Evolutionary conservation across 2,329 filamentous ascomycete genomes (phyloP).

Genomic region (Aureobasidium sp.): DNA sequence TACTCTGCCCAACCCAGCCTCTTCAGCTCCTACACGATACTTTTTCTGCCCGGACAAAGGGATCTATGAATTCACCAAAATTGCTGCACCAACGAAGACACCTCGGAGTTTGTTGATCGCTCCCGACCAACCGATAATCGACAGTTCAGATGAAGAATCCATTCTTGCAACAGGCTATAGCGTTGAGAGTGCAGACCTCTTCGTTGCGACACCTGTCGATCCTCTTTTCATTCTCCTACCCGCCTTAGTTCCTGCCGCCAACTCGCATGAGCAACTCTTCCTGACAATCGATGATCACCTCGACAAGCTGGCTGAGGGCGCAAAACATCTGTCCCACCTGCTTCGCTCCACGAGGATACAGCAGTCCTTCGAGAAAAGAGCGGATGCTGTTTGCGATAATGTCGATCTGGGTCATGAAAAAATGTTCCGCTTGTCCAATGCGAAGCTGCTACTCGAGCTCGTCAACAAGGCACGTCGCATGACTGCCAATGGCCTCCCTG

Average conservation of each 20-base stretch:
- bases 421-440: constrained; percentile 73
- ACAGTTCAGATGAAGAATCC: constrained; percentile 2
- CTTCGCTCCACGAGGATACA: constrained; percentile 42
- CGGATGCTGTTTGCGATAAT: constrained; percentile 68
- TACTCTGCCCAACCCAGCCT: constrained; percentile 49
- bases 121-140: constrained; percentile 19
- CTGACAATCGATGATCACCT: constrained; percentile 66
- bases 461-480: constrained; percentile 66
- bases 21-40: constrained; percentile 43
- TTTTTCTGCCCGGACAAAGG: constrained; percentile 53
- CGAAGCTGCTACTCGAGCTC: constrained; percentile 61
- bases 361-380: constrained; percentile 41
- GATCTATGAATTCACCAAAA: constrained; percentile 55
- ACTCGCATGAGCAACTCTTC: constrained; percentile 55
- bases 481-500: constrained; percentile 58
- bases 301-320: constrained; percentile 51
- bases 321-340: constrained; percentile 54
- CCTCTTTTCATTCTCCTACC: constrained; percentile 77
- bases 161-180: constrained; percentile 44
- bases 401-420: constrained; percentile 76
- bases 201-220: constrained; percentile 77
- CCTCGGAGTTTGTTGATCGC: constrained; percentile 52
- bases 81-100: constrained; percentile 44
- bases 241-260: constrained; percentile 47
- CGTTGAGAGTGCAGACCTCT: constrained; percentile 64